Evolutionary conservation across 495 filamentous ascomycete genomes (phyloP), one percentile per base, ranked within the genome.

Genomic region (Annulohypoxylon maeteangense): DNA sequence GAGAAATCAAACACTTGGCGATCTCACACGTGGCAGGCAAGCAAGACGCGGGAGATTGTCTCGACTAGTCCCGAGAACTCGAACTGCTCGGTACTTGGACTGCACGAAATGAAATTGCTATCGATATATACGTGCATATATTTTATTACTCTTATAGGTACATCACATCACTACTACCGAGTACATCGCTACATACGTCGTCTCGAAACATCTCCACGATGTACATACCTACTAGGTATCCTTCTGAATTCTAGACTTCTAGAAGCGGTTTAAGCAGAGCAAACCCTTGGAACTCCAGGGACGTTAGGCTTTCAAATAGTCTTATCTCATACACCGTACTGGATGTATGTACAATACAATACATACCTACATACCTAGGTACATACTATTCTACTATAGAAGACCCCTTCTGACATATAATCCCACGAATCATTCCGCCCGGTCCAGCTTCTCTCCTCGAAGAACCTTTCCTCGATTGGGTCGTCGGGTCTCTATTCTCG

Each of bases 11-110:
- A 45, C 42, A 59, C 61, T 68, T 62, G 65, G 70, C 70, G 65
- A 72, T 72, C 70, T 65, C 70, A 68, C 70, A 72, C 70, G 70
- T 72, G 70, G 65, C 70, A 25, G 59, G 44, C 65, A 68, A 68
- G 70, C 56, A 72, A 65, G 65, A 65, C 60, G 55, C 64, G 69
- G 64, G 53, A 72, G 63, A 67, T 71, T 71, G 8, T 63, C 58
- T 71, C 6, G 34, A 67, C 45, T 38, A 27, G 68, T 53, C 58
- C 68, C 68, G 58, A 50, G 44, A 63, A 67, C 56, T 57, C 62
- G 56, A 70, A 45, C 55, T 14, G 31, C 55, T 61, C 68, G 68
- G 68, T 71, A 71, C 68, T 62, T 38, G 40, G 32, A 67, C 64
- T 72, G 70, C 65, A 72, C 70, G 65, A 56, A 68, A 68, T 72